These are phyloP conservation scores for Cyclocybe aegerita DNA, from an alignment of 768 basidiomycete genomes.

Conservation along the genomic window DNA sequence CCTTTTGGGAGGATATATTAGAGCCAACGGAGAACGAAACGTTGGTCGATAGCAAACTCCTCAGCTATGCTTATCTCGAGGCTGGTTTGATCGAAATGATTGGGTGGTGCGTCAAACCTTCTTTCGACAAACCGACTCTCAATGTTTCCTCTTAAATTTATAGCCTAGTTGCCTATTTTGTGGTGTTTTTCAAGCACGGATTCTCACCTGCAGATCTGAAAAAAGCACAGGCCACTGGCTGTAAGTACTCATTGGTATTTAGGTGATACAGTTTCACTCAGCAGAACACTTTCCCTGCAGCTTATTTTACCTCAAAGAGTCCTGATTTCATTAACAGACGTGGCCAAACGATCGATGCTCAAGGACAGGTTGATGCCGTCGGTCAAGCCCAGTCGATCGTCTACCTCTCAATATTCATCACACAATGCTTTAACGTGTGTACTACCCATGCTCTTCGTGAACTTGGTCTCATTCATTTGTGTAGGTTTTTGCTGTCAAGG, in stretches of 20 bases:
- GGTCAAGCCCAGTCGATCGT: slow-evolving; percentile 65
- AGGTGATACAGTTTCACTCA: not conserved
- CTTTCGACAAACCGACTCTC: not conserved
- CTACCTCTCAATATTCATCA: slow-evolving; percentile 67
- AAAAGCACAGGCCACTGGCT: slow-evolving; percentile 42
- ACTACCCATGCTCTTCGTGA: not conserved
- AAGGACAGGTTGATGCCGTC: slow-evolving; percentile 56
- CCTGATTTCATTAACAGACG: slow-evolving; percentile 56
- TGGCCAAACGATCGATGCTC: slow-evolving; percentile 43
- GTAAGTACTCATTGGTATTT: slow-evolving; percentile 22
- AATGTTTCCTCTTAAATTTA: not conserved
- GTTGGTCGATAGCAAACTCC: slow-evolving; percentile 58
- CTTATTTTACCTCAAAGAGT: slow-evolving; percentile 46
- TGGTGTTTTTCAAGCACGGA: slow-evolving; percentile 63
- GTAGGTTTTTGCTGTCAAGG: slow-evolving; percentile 68
- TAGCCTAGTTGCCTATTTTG: slow-evolving; percentile 64
- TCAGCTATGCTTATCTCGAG: slow-evolving; percentile 69
- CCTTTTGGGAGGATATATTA: slow-evolving; percentile 58
- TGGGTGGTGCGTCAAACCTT: slow-evolving; percentile 41
- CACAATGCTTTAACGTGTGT: slow-evolving; percentile 66
- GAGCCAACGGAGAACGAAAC: slow-evolving; percentile 56
- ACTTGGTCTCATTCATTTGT: not conserved
- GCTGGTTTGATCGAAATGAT: slow-evolving; percentile 61
- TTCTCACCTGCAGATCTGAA: slow-evolving; percentile 59
- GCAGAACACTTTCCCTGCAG: slow-evolving; percentile 21